phyloP scores from a whole-genome alignment of 1,139 yeast genomes.

The Suhomyces taliae region DNA sequence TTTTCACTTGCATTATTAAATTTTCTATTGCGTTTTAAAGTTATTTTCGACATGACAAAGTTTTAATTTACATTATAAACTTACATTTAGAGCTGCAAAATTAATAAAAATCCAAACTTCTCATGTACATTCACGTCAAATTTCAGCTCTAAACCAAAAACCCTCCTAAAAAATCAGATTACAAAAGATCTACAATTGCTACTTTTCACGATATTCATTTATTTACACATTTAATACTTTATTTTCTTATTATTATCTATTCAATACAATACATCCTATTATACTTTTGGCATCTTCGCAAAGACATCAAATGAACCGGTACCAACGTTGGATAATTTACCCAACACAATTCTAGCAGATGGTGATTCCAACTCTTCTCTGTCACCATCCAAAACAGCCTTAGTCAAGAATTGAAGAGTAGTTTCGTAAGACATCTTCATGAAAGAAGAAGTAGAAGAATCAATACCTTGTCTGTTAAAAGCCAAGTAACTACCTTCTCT shows the following conservation, averaged over 20 bases:
- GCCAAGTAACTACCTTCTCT: conserved; percentile 97
- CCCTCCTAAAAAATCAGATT: too few species aligned
- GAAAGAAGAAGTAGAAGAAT: conserved; percentile 90
- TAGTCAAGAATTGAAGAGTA: conserved; percentile 94
- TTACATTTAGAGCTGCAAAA: too few species aligned
- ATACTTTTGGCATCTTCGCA: conserved; percentile 54
- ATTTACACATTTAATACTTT: too few species aligned
- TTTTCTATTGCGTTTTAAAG: too few species aligned
- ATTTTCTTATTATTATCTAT: background rate
- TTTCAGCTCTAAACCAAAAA: too few species aligned
- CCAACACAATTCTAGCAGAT: conserved; percentile 91
- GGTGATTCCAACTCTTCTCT: conserved; percentile 89
- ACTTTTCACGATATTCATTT: too few species aligned
- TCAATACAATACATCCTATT: conserved; percentile 2
- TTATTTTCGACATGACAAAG: too few species aligned
- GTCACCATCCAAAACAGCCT: conserved; percentile 92
- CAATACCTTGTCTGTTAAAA: conserved; percentile 97
- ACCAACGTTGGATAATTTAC: conserved; percentile 89
- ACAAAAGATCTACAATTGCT: too few species aligned
- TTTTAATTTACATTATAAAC: too few species aligned
- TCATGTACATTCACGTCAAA: too few species aligned
- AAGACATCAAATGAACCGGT: conserved; percentile 94
- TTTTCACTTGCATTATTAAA: too few species aligned
- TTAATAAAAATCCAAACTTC: too few species aligned
- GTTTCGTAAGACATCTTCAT: conserved; percentile 99